A percentile compares a stretch with the other conserved stretches of the same genome.
Conservation (phyloP, 495 filamentous ascomycete genomes). For the Podospora conica region DNA sequence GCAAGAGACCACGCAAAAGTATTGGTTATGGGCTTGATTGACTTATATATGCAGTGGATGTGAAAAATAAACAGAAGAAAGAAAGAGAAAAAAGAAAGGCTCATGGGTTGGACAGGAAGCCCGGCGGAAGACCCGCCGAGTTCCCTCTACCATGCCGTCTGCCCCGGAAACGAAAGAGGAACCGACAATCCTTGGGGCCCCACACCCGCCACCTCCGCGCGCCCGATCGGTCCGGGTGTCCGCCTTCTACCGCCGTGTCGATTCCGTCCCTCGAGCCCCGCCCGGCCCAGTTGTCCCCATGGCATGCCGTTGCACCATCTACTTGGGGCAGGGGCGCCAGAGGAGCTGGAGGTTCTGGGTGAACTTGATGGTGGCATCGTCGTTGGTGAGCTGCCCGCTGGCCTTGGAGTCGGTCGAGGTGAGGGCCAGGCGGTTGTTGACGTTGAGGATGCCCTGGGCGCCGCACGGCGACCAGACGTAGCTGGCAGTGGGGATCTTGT, state of each 20-base stretch:
- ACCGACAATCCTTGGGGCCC: constrained; percentile 14
- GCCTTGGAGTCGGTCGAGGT: constrained; percentile 40
- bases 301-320: neutral
- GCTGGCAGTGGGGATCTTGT: constrained; percentile 46
- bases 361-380: constrained; percentile 51
- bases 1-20: neutral
- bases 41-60: constrained; percentile 20
- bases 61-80: constrained; percentile 8
- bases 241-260: constrained; percentile 11
- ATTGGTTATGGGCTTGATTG: constrained; percentile 29
- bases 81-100: neutral
- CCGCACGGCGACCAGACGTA: constrained; percentile 53
- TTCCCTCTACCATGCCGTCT: neutral
- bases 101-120: neutral
- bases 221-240: constrained; percentile 7
- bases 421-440: constrained; percentile 54
- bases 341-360: constrained; percentile 50
- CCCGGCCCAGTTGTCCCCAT: neutral
- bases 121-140: neutral
- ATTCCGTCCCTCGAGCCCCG: neutral
- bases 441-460: constrained; percentile 50
- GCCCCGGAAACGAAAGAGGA: neutral
- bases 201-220: constrained; percentile 11
- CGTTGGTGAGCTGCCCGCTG: constrained; percentile 46
- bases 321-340: constrained; percentile 43